Base-by-base conservation (phyloP, 2,329 filamentous ascomycete genomes). In the Colletotrichum agaves region DNA sequence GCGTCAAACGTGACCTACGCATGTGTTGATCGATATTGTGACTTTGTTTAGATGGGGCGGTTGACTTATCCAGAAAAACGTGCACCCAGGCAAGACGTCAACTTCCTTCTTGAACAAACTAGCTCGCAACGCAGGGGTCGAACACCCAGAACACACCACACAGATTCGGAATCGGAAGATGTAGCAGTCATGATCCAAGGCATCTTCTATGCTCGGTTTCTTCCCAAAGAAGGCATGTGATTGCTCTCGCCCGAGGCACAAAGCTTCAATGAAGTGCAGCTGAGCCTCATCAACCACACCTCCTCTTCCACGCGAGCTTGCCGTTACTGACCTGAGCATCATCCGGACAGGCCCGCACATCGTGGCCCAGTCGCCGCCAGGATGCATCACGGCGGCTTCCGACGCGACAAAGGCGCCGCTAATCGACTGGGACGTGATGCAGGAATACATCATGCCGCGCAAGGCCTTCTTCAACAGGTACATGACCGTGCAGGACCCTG, bases 401-500 rank as follows among this genome's bases (percentile, higher is more conserved):
- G 65, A 80, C 31, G 70, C 70, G 75, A 77, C 77, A 72, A 87
- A 83, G 75, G 82, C 84, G 11, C 90, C 91, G 3, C 88, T 97
- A 70, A 88, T 98, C 75, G 90, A 94, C 79, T 98, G 97, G 80
- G 88, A 92, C 71, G 90, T 93, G 58, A 87, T 98, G 72, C 92
- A 93, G 15, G 91, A 95, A 77, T 98, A 97, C 82, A 91, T 99
- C 75, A 97, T 99, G 74, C 96, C 96, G 17, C 91, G 93, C 61
- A 93, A 97, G 79, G 92, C 95, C 74, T 96, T 99, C 76, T 97
- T 95, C 85, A 97, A 97, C 78, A 93, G 94, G 71, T 90, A 94
- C 69, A 87, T 98, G 69, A 91, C 92, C 31, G 90, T 97, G 63
- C 91, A 91, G 78, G 91, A 93, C 50, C 87, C 88, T 0, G 86